Conservation (phyloP, 2,329 filamentous ascomycete genomes). For the Trichoderma sp. region DNA sequence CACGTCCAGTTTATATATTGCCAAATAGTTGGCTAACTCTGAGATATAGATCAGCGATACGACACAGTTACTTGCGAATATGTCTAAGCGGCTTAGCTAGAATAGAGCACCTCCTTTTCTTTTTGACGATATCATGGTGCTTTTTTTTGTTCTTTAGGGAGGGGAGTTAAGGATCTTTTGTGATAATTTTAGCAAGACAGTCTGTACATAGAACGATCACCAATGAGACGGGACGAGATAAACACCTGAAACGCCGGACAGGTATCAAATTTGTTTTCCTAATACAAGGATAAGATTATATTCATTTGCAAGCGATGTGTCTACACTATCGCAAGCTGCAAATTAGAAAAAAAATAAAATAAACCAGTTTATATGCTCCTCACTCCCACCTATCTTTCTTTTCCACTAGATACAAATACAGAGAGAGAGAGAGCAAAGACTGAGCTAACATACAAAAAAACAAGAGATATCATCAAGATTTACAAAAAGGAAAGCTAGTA, state of each 20-base stretch:
- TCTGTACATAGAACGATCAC: slow-evolving; percentile 22
- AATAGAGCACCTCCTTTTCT: not conserved
- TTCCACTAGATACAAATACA: not conserved
- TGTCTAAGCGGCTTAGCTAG: slow-evolving; percentile 37
- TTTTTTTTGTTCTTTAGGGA: not conserved
- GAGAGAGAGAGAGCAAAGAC: not conserved
- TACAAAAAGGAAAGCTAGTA: slow-evolving; percentile 18
- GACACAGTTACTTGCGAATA: slow-evolving; percentile 50
- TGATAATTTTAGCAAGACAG: slow-evolving; percentile 1
- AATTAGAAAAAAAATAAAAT: not conserved
- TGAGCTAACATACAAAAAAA: slow-evolving; percentile 11
- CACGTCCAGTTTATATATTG: slow-evolving; percentile 31
- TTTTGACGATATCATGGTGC: not conserved
- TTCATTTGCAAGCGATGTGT: slow-evolving; percentile 19
- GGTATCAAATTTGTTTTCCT: slow-evolving; percentile 4
- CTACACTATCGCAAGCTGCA: not conserved
- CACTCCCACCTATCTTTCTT: not conserved
- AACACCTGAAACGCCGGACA: not conserved
- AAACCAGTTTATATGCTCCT: not conserved
- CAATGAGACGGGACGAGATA: not conserved
- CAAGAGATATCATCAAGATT: slow-evolving; percentile 13
- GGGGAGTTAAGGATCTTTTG: slow-evolving; percentile 3
- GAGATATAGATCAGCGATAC: slow-evolving; percentile 44
- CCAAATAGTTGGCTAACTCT: not conserved
- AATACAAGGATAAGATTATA: slow-evolving; percentile 14